Percentiles rank a stretch among this genome's conserved stretches.
These are phyloP conservation scores for Fusarium torreyae DNA, from an alignment of 2,329 filamentous ascomycete genomes.

Conservation along the genomic window DNA sequence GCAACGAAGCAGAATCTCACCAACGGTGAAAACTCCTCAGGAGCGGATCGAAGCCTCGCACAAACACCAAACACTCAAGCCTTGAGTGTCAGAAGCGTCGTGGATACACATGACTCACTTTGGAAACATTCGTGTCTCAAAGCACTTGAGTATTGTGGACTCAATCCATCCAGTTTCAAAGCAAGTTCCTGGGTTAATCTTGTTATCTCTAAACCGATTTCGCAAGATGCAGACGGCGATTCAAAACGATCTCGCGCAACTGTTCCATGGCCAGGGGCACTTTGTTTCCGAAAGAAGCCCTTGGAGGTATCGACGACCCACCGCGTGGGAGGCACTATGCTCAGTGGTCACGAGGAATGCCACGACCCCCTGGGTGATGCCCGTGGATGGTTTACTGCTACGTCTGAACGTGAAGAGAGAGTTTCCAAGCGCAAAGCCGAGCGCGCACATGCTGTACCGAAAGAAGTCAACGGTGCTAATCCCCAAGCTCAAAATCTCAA, in stretches of 20 bases:
- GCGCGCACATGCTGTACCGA: conserved; percentile 59
- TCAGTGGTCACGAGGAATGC: conserved; percentile 58
- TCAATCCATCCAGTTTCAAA: conserved; percentile 61
- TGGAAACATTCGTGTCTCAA: conserved; percentile 68
- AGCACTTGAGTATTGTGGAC: conserved; percentile 66
- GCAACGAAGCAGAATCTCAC: conserved; percentile 48
- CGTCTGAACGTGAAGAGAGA: conserved; percentile 63
- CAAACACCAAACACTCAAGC: conserved; percentile 70
- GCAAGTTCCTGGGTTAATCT: conserved; percentile 67
- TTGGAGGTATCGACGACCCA: conserved; percentile 59
- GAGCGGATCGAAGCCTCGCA: conserved; percentile 55
- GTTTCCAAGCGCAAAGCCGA: conserved; percentile 66
- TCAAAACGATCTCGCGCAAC: conserved; percentile 60
- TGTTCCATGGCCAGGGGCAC: conserved; percentile 68
- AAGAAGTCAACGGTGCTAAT: conserved; percentile 61
- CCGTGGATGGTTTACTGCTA: conserved; percentile 63
- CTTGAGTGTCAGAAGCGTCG: conserved; percentile 59
- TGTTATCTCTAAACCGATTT: conserved; percentile 62
- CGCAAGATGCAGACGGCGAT: conserved; percentile 60
- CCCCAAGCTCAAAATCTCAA: conserved; percentile 61
- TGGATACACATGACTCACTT: conserved; percentile 59
- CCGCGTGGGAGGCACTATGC: conserved; percentile 57
- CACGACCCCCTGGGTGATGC: conserved; percentile 66
- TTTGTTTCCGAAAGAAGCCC: conserved; percentile 67
- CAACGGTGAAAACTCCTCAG: conserved; percentile 45